Conservation (phyloP, 169 alveolate species). For the Neospora caninum region DNA sequence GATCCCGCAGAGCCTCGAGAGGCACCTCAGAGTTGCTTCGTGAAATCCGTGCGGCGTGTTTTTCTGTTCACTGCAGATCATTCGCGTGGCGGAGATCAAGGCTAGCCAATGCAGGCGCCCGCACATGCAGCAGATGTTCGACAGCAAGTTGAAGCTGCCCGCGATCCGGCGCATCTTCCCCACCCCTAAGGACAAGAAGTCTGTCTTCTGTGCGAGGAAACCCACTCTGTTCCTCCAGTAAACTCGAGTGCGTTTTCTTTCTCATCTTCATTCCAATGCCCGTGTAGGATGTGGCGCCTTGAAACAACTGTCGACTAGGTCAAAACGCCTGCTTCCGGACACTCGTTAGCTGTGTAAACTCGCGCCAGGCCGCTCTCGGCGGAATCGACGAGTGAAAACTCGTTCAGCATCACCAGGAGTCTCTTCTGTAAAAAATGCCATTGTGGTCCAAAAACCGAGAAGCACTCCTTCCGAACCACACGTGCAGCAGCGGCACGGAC, state of each 20-base stretch:
- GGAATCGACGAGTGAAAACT: not conserved
- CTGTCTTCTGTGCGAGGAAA: conserved; percentile 55
- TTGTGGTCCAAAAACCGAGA: no score
- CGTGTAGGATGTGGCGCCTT: not conserved
- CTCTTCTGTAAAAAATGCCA: no score
- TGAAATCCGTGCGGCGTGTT: no score
- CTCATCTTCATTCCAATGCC: not conserved
- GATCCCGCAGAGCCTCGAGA: no score
- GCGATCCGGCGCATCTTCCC: conserved; percentile 55
- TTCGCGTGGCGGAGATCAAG: conserved; percentile 64
- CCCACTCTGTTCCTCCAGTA: conserved; percentile 60
- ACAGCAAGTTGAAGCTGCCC: conserved; percentile 58
- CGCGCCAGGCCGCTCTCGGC: not conserved
- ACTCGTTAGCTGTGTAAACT: not conserved
- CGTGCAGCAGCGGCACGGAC: no score
- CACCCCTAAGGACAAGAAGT: conserved; percentile 20
- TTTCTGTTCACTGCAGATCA: conserved; percentile 51
- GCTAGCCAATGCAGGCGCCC: conserved; percentile 66
- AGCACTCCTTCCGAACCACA: no score
- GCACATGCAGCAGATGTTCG: conserved; percentile 66
- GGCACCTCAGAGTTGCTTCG: no score
- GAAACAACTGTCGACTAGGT: not conserved
- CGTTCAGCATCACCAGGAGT: no score
- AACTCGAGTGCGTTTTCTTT: not conserved
- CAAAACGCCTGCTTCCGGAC: not conserved